These are phyloP conservation scores for Colletotrichum navitas DNA, from an alignment of 2,329 filamentous ascomycete species.

Conservation along the genomic window DNA sequence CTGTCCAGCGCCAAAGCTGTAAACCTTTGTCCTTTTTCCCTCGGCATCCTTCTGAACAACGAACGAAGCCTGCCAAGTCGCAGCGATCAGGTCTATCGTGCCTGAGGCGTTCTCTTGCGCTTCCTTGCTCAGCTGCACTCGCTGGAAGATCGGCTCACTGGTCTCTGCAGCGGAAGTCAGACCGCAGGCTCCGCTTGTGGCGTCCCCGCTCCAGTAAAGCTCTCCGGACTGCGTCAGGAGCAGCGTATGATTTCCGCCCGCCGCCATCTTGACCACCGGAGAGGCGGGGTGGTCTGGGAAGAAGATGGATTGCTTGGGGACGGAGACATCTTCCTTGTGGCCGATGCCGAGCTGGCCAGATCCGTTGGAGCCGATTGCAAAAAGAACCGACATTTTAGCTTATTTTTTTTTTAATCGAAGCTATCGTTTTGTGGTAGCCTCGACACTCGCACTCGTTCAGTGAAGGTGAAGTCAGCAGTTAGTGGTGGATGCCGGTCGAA, in stretches of 20 bases:
- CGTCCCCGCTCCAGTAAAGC: conserved; percentile 76
- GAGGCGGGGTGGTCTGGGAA: conserved; percentile 53
- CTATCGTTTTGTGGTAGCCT: not conserved
- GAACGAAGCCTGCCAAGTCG: conserved; percentile 83
- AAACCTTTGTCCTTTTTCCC: conserved; percentile 63
- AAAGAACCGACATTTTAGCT: conserved; percentile 64
- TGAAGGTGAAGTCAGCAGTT: not conserved
- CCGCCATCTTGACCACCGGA: conserved; percentile 56
- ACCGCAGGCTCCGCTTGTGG: conserved; percentile 67
- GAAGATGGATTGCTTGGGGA: conserved; percentile 74
- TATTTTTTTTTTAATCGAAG: not conserved
- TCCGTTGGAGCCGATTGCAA: conserved; percentile 81
- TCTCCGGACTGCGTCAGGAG: conserved; percentile 71
- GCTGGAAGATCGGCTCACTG: conserved; percentile 55
- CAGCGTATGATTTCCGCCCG: conserved; percentile 91
- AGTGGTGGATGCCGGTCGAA: conserved; percentile 1
- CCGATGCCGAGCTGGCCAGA: conserved; percentile 80
- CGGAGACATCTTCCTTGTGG: conserved; percentile 77
- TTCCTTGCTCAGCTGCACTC: conserved; percentile 52
- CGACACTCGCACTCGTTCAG: not conserved
- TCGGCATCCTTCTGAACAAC: conserved; percentile 64
- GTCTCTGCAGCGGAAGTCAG: conserved; percentile 48
- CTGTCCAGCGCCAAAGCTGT: conserved; percentile 73
- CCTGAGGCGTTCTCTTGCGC: conserved; percentile 46
- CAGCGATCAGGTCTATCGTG: conserved; percentile 64